Percentiles rank a stretch among this genome's conserved stretches.
phyloP scores from a whole-genome alignment of 2,329 filamentous ascomycete species.

The Penicillium vulpinum region DNA sequence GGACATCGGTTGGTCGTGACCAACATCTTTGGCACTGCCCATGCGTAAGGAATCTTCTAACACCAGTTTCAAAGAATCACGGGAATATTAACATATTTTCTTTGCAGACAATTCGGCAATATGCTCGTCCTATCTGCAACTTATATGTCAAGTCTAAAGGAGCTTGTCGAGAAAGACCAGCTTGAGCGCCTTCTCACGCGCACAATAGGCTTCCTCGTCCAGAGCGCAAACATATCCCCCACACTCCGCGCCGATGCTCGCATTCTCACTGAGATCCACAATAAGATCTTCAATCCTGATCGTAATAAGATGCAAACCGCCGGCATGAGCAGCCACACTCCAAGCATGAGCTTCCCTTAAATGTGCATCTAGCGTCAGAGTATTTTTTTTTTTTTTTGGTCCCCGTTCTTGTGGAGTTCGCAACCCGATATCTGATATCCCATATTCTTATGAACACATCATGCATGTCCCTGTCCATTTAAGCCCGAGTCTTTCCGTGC shows the following conservation, averaged over 20 bases:
- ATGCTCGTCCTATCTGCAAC: slow-evolving; percentile 85
- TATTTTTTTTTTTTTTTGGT: neutral
- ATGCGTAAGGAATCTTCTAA: slow-evolving; percentile 6
- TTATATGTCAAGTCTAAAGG: slow-evolving; percentile 65
- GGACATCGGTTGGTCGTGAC: slow-evolving; percentile 9
- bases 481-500: neutral
- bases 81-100: slow-evolving; percentile 23
- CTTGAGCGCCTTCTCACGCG: slow-evolving; percentile 65
- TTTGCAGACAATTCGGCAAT: slow-evolving; percentile 87
- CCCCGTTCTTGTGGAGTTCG: neutral
- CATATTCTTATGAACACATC: neutral
- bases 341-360: slow-evolving; percentile 2
- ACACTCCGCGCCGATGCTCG: slow-evolving; percentile 71
- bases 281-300: slow-evolving; percentile 44
- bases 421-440: neutral
- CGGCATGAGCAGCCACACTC: neutral
- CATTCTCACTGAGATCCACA: slow-evolving; percentile 63
- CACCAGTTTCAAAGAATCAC: neutral
- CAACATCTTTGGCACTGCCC: slow-evolving; percentile 11
- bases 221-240: slow-evolving; percentile 71
- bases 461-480: slow-evolving; percentile 2
- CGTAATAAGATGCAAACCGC: neutral
- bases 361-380: slow-evolving; percentile 8
- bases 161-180: slow-evolving; percentile 57
- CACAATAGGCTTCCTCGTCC: slow-evolving; percentile 74